Conservation (phyloP, 106 monocot species). For the Posidonia australis region DNA sequence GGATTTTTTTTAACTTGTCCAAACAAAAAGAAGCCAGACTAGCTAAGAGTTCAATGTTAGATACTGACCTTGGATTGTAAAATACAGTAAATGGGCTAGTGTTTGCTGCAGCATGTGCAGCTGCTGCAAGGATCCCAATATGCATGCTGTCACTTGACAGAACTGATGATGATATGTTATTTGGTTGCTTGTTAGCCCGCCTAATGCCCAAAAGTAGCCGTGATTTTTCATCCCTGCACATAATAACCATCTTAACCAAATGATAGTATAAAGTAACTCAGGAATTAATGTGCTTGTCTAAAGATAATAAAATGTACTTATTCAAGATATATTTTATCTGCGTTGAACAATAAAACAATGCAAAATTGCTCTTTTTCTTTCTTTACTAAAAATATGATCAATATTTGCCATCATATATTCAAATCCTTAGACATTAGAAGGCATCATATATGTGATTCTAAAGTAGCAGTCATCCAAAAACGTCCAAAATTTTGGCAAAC, state of each 20-base stretch:
- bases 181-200: slow-evolving; percentile 19
- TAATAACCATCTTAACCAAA: not conserved
- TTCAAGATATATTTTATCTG: too few relatives aligned
- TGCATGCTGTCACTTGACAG: slow-evolving; percentile 50
- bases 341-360: too few relatives aligned
- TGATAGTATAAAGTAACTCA: not conserved
- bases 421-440: not conserved
- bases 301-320: too few relatives aligned
- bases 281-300: too few relatives aligned
- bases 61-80: slow-evolving; percentile 61
- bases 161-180: slow-evolving; percentile 21
- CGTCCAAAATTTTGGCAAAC: not conserved
- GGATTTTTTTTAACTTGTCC: not conserved
- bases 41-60: not conserved
- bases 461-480: not conserved
- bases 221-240: slow-evolving; percentile 19
- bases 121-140: slow-evolving; percentile 72
- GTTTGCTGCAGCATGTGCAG: slow-evolving; percentile 77
- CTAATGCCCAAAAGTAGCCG: slow-evolving; percentile 17
- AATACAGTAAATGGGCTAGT: slow-evolving; percentile 66
- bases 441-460: too few relatives aligned
- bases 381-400: too few relatives aligned
- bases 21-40: not conserved
- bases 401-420: not conserved
- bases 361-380: too few relatives aligned